These are phyloP conservation scores for Elasticomyces elasticus DNA, from an alignment of 495 filamentous ascomycete species.

Conservation along the genomic window DNA sequence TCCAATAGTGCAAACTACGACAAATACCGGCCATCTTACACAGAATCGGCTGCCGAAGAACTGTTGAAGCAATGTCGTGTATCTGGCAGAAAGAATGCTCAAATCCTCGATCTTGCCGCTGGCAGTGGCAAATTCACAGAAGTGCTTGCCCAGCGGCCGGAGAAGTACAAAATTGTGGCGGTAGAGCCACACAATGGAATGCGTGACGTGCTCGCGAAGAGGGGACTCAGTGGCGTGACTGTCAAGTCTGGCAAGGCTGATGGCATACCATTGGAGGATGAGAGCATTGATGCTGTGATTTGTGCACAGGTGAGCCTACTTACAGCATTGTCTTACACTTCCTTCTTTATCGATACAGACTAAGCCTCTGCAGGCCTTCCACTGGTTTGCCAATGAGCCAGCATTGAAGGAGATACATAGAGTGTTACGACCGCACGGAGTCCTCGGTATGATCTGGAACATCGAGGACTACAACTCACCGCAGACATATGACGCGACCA, in stretches of 20 bases:
- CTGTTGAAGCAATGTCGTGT: constrained; percentile 44
- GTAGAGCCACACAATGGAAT: constrained; percentile 55
- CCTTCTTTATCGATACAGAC: neutral
- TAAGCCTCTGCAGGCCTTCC: constrained; percentile 23
- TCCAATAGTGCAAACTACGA: constrained; percentile 48
- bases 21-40: constrained; percentile 52
- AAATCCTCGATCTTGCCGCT: constrained; percentile 51
- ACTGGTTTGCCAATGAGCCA: constrained; percentile 49
- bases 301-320: constrained; percentile 48
- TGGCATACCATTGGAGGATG: constrained; percentile 42
- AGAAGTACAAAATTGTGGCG: constrained; percentile 47
- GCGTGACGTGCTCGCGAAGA: constrained; percentile 45
- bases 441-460: constrained; percentile 49
- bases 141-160: constrained; percentile 40
- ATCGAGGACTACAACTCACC: constrained; percentile 23
- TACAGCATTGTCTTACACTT: neutral
- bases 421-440: constrained; percentile 41
- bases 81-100: constrained; percentile 31
- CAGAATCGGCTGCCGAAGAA: constrained; percentile 40
- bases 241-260: constrained; percentile 46
- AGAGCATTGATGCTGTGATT: constrained; percentile 52
- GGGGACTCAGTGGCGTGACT: constrained; percentile 41
- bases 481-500: constrained; percentile 4
- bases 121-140: constrained; percentile 62
- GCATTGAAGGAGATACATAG: constrained; percentile 50